Percentiles rank a stretch among this genome's conserved stretches.
Evolutionary conservation across 192 early-diverging fungal species (phyloP).

Genomic region (Linnemannia zychae): DNA sequence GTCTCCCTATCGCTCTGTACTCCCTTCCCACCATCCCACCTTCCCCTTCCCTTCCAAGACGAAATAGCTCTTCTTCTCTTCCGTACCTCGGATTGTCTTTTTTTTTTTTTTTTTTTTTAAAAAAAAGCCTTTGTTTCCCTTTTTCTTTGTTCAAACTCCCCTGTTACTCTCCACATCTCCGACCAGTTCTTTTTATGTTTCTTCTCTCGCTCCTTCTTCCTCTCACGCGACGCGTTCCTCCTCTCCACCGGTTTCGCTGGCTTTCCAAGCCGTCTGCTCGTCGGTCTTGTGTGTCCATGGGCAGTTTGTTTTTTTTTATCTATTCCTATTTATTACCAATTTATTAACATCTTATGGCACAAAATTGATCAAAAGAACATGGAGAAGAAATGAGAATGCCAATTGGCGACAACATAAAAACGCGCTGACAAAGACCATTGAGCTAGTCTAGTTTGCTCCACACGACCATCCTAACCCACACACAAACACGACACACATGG

Average conservation of each 20-base stretch:
- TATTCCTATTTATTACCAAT: background rate
- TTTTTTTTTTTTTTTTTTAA: background rate
- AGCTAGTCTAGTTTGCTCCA: too few relatives aligned
- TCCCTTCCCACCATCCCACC: background rate
- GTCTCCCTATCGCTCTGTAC: background rate
- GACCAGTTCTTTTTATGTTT: background rate
- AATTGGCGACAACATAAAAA: background rate
- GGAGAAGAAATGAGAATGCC: background rate
- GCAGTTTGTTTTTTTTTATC: background rate
- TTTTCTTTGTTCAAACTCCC: background rate
- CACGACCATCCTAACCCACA: background rate
- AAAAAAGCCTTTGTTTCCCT: background rate
- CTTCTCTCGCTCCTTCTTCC: background rate
- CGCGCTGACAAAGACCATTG: constrained; percentile 1
- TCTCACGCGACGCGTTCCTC: background rate
- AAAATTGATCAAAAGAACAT: background rate
- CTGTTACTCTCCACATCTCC: background rate
- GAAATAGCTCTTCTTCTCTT: background rate
- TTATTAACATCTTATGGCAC: background rate
- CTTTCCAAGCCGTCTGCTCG: too few relatives aligned
- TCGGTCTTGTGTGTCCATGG: background rate
- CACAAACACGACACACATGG: background rate
- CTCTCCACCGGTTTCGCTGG: too few relatives aligned
- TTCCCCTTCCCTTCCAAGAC: background rate
- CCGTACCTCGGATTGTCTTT: background rate